Evolutionary conservation across 345 rosid species (phyloP), one percentile per base, ranked within the genome.

Genomic region (Brassica cretica): DNA sequence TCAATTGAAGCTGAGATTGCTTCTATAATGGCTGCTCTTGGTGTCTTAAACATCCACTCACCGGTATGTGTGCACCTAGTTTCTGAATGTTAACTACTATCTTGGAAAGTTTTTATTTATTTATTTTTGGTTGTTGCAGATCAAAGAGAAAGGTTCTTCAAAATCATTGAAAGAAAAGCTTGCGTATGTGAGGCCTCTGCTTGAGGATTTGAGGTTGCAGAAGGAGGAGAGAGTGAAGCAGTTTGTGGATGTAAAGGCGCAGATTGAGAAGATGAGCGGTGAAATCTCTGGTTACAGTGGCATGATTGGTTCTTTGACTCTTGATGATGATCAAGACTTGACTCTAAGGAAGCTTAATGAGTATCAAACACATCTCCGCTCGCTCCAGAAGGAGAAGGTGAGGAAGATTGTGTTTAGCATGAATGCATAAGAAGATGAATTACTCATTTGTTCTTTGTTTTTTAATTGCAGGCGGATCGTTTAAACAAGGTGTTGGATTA

Each of bases 1-100:
- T 88, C 95, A 53, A 88, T 82, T 76, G 98, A 94, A 85, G 97
- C 98, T 59, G 97, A 94, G 78, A 87, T 92, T 75, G 98, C 98
- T 70, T 86, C 98, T 24, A 87, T 94, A 56, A 81, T 87, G 87
- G 97, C 96, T 66, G 80, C 93, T 71, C 92, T 94, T 24, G 98
- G 97, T 65, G 96, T 73, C 8, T 73, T 73, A 12, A 61, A 62
- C 66, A 35, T 68, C n/a, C 60, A 53, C 19, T 79, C 78, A 25
- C 70, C 71, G n/a, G 78, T 73, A 79, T 44, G 66, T 24, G 29
- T 21, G 24, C 24, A 21, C 24, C 24, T 21, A 21, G 24, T 21
- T 21, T 21, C 24, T 21, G 24, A 21, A 21, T 21, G 24, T 21
- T 21, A 21, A 21, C 35, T 32, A 2, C 61, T 30, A 6, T 66